A percentile compares a stretch with the other conserved stretches of the same genome.
Evolutionary conservation across 352 stramenopile genomes (phyloP).

Genomic region (Phytophthora melonis): DNA sequence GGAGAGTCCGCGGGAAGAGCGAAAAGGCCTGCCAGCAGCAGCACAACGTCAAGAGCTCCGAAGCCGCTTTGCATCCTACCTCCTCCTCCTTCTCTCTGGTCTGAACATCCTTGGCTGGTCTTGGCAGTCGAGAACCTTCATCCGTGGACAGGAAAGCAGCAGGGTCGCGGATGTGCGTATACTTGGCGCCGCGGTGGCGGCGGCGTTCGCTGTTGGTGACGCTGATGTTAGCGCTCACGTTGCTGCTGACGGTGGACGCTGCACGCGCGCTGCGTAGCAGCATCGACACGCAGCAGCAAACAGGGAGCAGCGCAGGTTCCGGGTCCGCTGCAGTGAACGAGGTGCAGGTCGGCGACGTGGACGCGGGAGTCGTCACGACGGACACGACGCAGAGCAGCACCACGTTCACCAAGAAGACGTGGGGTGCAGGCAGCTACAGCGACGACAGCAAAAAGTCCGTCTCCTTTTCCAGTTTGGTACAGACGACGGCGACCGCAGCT

Average conservation of each 20-base stretch:
- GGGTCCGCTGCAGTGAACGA: neutral
- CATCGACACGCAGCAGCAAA: neutral
- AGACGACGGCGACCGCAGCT: slow-evolving; percentile 6
- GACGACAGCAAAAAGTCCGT: slow-evolving; percentile 29
- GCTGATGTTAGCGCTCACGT: slow-evolving; percentile 11
- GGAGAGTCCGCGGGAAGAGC: slow-evolving; percentile 30
- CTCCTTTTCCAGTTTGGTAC: slow-evolving; percentile 31
- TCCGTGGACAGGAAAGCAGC: slow-evolving; percentile 4
- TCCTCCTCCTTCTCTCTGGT: slow-evolving; percentile 5
- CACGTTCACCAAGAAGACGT: slow-evolving; percentile 13
- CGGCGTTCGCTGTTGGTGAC: slow-evolving; percentile 18
- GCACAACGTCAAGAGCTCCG: slow-evolving; percentile 17
- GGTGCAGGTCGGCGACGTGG: neutral
- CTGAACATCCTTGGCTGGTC: slow-evolving; percentile 8
- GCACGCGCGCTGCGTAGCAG: slow-evolving; percentile 20
- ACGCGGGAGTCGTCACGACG: slow-evolving; percentile 29
- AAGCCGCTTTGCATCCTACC: slow-evolving; percentile 18
- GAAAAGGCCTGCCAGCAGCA: slow-evolving; percentile 27
- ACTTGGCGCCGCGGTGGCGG: slow-evolving; percentile 42
- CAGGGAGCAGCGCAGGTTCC: slow-evolving; percentile 3
- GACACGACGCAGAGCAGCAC: slow-evolving; percentile 23
- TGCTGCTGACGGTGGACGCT: slow-evolving; percentile 25
- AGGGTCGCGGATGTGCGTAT: slow-evolving; percentile 34
- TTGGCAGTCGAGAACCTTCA: slow-evolving; percentile 37
- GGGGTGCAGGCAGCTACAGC: slow-evolving; percentile 21